Evolutionary conservation across 2,329 filamentous ascomycete genomes (phyloP), one percentile per base, ranked within the genome.

Genomic region (Chaetomiaceae sp.): DNA sequence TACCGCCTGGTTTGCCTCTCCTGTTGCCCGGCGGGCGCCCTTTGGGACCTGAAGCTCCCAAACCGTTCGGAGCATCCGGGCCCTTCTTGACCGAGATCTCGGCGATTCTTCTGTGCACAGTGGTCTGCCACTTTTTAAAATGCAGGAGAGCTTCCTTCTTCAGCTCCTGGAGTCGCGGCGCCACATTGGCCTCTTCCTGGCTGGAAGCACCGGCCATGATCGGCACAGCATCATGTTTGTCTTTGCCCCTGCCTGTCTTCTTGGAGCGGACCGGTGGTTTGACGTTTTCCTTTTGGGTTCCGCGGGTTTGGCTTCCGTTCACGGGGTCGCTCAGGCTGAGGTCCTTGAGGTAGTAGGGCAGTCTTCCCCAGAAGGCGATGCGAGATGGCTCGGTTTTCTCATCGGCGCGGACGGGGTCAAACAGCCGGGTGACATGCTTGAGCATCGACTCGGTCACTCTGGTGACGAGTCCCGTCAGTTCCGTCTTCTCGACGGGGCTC

Each of bases 101-200:
- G 16, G 82, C 80, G 20, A 95, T 72, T 13, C 90, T 80, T 50
- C 81, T 76, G 35, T 88, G 71, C 9, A 96, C 79, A 12, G 75
- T 73, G 5, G 81, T 76, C 60, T 88, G 81, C 92, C 92, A 97
- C 57, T 89, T 85, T 51, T 86, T 82, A 64, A 92, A 95, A 63
- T 85, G 83, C 6, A 76, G 70, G 5, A 95, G 65, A 2, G 83
- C 78, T 48, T 86, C 83, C 55, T 79, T 82, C 70, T 83, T 90
- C 60, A 90, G 68, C 60, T 88, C 84, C 30, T 67, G 70, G 49
- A 73, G 70, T 19, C 60, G 59, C 23, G 66, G 62, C 4, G 53
- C 48, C 23, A 55, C 58, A 42, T 68, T 62, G 14, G 66, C 55
- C 38, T 66, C 65, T 31, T 68, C 62, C 31, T 68, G 66, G 16